Evolutionary conservation across 1,284 basidiomycete genomes (phyloP), one percentile per base, ranked within the genome.

Genomic region (Ceratobasidium sp.): DNA sequence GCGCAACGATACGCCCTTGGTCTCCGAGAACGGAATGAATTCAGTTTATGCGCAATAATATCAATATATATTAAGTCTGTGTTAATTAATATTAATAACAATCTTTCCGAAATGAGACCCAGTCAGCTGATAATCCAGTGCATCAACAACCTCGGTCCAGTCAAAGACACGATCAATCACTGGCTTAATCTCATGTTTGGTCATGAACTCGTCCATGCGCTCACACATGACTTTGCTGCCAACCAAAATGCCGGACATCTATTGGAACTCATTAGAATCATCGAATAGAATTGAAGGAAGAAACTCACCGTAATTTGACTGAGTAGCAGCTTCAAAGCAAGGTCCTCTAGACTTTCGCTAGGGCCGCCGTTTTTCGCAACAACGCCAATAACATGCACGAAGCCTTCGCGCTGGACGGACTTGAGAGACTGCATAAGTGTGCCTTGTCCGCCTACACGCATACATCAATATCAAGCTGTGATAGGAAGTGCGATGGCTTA

Each of bases 51-150:
- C 34, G 7, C 22, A 31, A 34, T n/a, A n/a, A n/a, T n/a, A n/a
- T n/a, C n/a, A n/a, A n/a, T n/a, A n/a, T n/a, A n/a, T n/a, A n/a
- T n/a, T n/a, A n/a, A n/a, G n/a, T 45, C 22, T 22, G 25, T 25
- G 43, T 35, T 42, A 57, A 13, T 57, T 40, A 27, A 57, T 43
- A 22, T 57, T 57, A 22, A 58, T 58, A 3, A 58, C 56, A n/a
- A 58, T 32, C 42, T 58, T 58, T 47, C 56, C 56, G n/a, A 58
- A 58, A 10, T 58, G 56, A 20, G 56, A 58, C 1, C 56, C 56
- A 15, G 13, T 31, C 1, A 58, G 27, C 42, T 45, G 56, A 10
- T 58, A 47, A 34, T 58, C 42, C 42, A 58, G 47, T n/a, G 56
- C 56, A 4, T 47, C 42, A 25, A 58, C 22, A 4, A 43, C 56